These are phyloP conservation scores for Sophora flavescens DNA, from an alignment of 306 rosid genomes.

Conservation along the genomic window DNA sequence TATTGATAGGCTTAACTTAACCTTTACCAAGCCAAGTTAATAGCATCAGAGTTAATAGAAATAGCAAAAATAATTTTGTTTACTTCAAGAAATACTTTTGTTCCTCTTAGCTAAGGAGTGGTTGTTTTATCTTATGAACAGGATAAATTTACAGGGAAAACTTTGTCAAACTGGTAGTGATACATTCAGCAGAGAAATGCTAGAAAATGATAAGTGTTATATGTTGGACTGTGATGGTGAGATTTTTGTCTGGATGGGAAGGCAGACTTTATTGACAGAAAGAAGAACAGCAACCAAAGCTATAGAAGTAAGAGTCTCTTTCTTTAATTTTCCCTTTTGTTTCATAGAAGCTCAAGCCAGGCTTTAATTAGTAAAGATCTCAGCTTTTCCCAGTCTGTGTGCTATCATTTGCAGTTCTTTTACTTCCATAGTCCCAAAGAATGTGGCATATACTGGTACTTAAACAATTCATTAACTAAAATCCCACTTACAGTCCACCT, in stretches of 20 bases:
- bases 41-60: conserved; percentile 23
- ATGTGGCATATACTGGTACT: neutral
- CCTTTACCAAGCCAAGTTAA: conserved; percentile 11
- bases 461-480: neutral
- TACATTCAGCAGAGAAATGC: conserved; percentile 67
- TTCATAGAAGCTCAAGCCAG: conserved; percentile 37
- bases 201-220: conserved; percentile 87
- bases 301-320: conserved; percentile 71
- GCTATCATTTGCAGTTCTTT: conserved; percentile 5
- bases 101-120: conserved; percentile 33
- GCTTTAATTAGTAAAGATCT: conserved; percentile 40
- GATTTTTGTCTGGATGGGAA: conserved; percentile 95
- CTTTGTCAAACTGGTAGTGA: conserved; percentile 61
- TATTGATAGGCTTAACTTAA: neutral
- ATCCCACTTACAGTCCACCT: conserved; percentile 7
- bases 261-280: conserved; percentile 78
- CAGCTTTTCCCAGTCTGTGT: neutral
- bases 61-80: conserved; percentile 9
- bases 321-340: conserved; percentile 21
- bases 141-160: conserved; percentile 89
- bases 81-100: conserved; percentile 26
- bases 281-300: conserved; percentile 81
- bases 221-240: conserved; percentile 88
- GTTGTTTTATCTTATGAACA: conserved; percentile 52
- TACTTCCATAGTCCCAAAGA: neutral